Percentiles rank a stretch among this genome's conserved stretches.
These are phyloP conservation scores for Batrachochytrium dendrobatidis DNA, from an alignment of 371 early-diverging fungal genomes.

Conservation along the genomic window DNA sequence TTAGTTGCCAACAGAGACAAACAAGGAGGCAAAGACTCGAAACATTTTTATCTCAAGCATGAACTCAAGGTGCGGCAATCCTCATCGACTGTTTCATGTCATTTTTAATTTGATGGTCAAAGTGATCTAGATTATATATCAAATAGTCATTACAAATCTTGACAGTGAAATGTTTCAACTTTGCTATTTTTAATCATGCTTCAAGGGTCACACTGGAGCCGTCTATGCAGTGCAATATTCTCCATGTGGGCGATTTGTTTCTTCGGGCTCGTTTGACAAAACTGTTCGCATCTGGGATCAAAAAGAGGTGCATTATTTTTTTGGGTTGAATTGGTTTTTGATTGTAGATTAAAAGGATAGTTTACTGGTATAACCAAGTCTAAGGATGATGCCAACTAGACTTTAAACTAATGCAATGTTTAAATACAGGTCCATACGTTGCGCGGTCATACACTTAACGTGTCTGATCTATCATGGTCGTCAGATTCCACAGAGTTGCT, in stretches of 20 bases:
- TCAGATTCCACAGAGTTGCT: conserved; percentile 61
- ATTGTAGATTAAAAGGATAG: background rate
- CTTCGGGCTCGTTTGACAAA: conserved; percentile 87
- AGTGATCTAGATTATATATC: background rate
- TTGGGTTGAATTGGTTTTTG: background rate
- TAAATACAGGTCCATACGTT: conserved; percentile 33
- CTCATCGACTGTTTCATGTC: background rate
- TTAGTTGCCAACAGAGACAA: background rate
- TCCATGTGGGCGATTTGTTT: conserved; percentile 67
- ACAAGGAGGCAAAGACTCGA: conserved; percentile 23
- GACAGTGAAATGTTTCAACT: background rate
- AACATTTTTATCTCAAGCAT: conserved; percentile 44
- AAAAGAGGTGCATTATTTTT: conserved; percentile 52
- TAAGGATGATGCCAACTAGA: conserved; percentile 4
- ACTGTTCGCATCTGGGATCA: conserved; percentile 87
- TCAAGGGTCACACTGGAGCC: conserved; percentile 82
- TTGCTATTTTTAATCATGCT: too few relatives aligned
- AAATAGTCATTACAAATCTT: background rate
- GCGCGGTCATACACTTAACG: conserved; percentile 68
- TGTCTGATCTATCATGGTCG: conserved; percentile 78
- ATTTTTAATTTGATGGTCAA: background rate
- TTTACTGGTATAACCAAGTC: background rate
- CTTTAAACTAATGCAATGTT: too few relatives aligned
- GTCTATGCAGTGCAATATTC: conserved; percentile 80
- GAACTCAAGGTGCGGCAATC: conserved; percentile 42